Evolutionary conservation across 176 grass and related monocot genomes (phyloP).

Genomic region (Phoenix dactylifera): DNA sequence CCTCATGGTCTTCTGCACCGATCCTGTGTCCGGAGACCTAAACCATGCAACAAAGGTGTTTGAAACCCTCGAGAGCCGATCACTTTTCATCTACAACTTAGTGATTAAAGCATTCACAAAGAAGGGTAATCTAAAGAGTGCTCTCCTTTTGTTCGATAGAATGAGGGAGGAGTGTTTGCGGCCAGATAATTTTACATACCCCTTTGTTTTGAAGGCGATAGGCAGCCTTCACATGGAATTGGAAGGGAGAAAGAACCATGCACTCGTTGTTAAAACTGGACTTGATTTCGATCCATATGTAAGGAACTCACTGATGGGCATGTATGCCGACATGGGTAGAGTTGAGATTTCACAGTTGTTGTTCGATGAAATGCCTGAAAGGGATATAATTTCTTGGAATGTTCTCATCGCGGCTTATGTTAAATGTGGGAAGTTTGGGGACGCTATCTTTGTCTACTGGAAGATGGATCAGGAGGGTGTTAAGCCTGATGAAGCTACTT

Average conservation of each 20-base stretch:
- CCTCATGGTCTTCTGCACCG: constrained; percentile 12
- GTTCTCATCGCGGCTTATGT: constrained; percentile 46
- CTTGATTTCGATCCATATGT: constrained; percentile 46
- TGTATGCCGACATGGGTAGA: constrained; percentile 31
- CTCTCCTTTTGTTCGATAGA: constrained; percentile 39
- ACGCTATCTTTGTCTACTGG: constrained; percentile 23
- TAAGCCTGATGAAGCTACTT: constrained; percentile 27
- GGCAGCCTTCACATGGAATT: constrained; percentile 28
- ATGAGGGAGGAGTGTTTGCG: constrained; percentile 35
- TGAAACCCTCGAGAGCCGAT: constrained; percentile 17
- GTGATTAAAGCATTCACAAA: constrained; percentile 44
- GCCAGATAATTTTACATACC: constrained; percentile 66
- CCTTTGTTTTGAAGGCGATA: constrained; percentile 48
- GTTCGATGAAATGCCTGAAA: constrained; percentile 49
- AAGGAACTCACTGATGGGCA: constrained; percentile 42
- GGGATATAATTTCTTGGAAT: constrained; percentile 39
- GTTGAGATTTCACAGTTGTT: constrained; percentile 18
- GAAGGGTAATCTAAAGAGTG: constrained; percentile 19
- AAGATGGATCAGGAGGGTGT: constrained; percentile 32
- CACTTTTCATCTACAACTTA: constrained; percentile 42
- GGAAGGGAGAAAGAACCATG: constrained; percentile 41
- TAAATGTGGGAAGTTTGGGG: constrained; percentile 25
- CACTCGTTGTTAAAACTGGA: constrained; percentile 28
- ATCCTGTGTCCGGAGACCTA: constrained; percentile 10
- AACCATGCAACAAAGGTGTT: constrained; percentile 19